A percentile compares a stretch with the other conserved stretches of the same genome.
phyloP scores from a whole-genome alignment of 495 filamentous ascomycete genomes.

The Neurospora tetraspora region DNA sequence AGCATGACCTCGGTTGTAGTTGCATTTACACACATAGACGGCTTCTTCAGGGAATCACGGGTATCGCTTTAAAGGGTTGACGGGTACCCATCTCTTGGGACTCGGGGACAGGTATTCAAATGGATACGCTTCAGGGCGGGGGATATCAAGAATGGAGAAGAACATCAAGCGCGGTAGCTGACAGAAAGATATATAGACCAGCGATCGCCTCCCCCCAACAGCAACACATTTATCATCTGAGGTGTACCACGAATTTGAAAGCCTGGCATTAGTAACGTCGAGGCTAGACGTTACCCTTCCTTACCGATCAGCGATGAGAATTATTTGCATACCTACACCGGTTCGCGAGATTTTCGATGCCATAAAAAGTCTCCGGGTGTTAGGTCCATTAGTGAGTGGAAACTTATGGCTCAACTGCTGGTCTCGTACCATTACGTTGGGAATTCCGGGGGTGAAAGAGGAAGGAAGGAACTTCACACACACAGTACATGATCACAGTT shows the following conservation, averaged over 20 bases:
- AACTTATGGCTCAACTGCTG: neutral
- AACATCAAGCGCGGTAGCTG: neutral
- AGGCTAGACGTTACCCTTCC: too few species aligned
- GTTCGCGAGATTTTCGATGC: neutral
- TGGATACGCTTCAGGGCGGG: neutral
- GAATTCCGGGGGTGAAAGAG: neutral
- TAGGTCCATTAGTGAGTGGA: neutral
- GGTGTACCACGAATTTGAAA: too few species aligned
- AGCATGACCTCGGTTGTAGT: neutral
- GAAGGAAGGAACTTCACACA: neutral
- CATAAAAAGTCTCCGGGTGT: neutral
- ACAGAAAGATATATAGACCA: neutral
- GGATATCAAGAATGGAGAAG: neutral
- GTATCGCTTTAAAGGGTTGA: neutral
- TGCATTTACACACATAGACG: neutral
- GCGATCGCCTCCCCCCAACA: neutral
- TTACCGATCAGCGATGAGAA: too few species aligned
- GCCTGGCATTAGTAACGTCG: too few species aligned
- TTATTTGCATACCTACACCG: neutral
- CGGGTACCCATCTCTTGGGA: neutral
- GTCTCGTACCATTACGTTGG: neutral
- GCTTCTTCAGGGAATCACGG: neutral
- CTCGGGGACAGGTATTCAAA: neutral
- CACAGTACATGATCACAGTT: neutral
- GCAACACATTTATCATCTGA: too few species aligned